Conservation (phyloP, 805 yeast genomes). For the Lachancea sp. region DNA sequence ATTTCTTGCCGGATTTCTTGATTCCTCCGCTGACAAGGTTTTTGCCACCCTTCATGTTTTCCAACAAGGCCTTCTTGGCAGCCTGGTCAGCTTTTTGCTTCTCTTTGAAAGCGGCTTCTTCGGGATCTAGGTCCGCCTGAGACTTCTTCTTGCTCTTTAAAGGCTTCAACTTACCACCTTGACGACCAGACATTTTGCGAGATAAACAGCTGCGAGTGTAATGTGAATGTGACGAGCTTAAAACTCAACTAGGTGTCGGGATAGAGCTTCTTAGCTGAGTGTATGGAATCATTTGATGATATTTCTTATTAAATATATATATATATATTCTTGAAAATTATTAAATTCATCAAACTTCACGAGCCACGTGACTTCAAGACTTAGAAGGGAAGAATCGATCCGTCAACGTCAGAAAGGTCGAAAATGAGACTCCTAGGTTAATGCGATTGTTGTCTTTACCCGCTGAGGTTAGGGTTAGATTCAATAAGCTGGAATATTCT, state of each 20-base stretch:
- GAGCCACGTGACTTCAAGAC: too few relatives aligned
- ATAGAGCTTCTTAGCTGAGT: neutral
- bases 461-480: too few relatives aligned
- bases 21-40: conserved; percentile 92
- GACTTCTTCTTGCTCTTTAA: conserved; percentile 72
- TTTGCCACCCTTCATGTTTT: conserved; percentile 82
- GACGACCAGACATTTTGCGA: conserved; percentile 78
- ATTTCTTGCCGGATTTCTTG: conserved; percentile 75
- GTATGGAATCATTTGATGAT: too few relatives aligned
- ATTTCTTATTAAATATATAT: too few relatives aligned
- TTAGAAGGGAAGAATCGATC: too few relatives aligned
- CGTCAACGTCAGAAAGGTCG: too few relatives aligned
- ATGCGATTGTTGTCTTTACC: too few relatives aligned
- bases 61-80: conserved; percentile 85
- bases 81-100: conserved; percentile 93
- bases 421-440: too few relatives aligned
- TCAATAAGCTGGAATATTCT: too few relatives aligned
- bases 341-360: too few relatives aligned
- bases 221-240: neutral
- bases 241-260: neutral
- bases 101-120: conserved; percentile 82
- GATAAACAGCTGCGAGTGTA: too few relatives aligned
- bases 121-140: conserved; percentile 72
- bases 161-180: conserved; percentile 93
- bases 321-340: too few relatives aligned